Percentiles rank a stretch among this genome's conserved stretches.
These are phyloP conservation scores for Inosperma sp. DNA, from an alignment of 768 basidiomycete species.

Conservation along the genomic window DNA sequence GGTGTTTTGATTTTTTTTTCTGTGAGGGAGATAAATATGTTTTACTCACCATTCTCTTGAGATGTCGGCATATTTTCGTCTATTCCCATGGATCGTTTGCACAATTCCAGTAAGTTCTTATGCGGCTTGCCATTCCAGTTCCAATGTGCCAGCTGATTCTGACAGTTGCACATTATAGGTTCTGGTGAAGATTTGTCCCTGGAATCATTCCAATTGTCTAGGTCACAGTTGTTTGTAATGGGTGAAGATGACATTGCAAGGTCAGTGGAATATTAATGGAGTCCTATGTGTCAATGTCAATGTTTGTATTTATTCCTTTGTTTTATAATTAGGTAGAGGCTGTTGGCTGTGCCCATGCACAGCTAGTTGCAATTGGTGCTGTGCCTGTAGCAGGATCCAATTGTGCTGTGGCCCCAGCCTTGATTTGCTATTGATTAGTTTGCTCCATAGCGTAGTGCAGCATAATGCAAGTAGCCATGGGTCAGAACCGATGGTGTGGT, in stretches of 20 bases:
- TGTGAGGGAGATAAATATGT: not conserved
- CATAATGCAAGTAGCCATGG: no score
- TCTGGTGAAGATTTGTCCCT: not conserved
- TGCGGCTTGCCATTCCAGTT: not conserved
- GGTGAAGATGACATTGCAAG: constrained; percentile 1
- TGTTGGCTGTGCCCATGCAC: not conserved
- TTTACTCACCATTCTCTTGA: not conserved
- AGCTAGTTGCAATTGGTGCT: no score
- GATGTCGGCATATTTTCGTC: not conserved
- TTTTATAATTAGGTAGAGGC: not conserved
- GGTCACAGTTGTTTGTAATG: not conserved
- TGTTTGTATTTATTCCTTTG: not conserved
- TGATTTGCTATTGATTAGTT: not conserved
- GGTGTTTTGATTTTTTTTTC: not conserved
- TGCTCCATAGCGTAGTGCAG: not conserved
- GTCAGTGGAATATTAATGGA: no score
- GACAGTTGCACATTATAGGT: not conserved
- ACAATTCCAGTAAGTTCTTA: not conserved
- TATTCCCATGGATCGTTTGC: constrained; percentile 4
- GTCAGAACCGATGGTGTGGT: not conserved
- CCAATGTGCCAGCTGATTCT: not conserved
- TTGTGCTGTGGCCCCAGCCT: no score
- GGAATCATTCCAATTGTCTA: constrained; percentile 6
- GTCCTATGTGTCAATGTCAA: not conserved
- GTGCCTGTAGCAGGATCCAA: not conserved